These are phyloP conservation scores for Hypoxylon sp. DNA, from an alignment of 2,329 filamentous ascomycete species.

Conservation along the genomic window DNA sequence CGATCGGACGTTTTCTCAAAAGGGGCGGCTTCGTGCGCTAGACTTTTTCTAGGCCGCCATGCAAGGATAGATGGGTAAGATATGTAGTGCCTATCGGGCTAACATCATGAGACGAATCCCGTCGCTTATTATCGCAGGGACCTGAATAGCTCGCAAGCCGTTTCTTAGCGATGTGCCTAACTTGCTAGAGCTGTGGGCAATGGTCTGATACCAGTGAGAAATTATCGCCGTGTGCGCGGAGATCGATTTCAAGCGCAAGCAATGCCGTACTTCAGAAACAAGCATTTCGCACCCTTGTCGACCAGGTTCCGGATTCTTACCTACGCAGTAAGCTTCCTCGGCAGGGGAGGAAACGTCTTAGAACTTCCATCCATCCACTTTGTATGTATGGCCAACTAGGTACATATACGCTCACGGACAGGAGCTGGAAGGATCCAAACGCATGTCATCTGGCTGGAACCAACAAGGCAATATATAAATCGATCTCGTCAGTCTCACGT, in stretches of 20 bases:
- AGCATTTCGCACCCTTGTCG: conserved; percentile 22
- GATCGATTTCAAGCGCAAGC: conserved; percentile 24
- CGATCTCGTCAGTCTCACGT: conserved; percentile 9
- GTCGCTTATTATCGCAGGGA: conserved; percentile 28
- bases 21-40: conserved; percentile 17
- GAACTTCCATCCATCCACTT: no score
- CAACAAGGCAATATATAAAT: conserved; percentile 5
- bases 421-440: conserved; percentile 21
- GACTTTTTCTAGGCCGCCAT: conserved; percentile 24
- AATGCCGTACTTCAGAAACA: conserved; percentile 14
- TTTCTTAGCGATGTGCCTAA: conserved; percentile 16
- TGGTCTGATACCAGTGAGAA: conserved; percentile 29
- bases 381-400: conserved; percentile 16
- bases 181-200: conserved; percentile 26
- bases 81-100: conserved; percentile 15
- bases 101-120: conserved; percentile 33
- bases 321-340: conserved; percentile 11
- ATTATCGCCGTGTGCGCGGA: conserved; percentile 17
- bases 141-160: conserved; percentile 13
- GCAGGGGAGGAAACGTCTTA: background rate
- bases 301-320: conserved; percentile 22
- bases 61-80: conserved; percentile 6
- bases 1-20: conserved; percentile 22
- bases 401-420: conserved; percentile 2
- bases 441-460: background rate